phyloP scores from a whole-genome alignment of 352 stramenopile genomes.

The Halophytophthora polymorphica region DNA sequence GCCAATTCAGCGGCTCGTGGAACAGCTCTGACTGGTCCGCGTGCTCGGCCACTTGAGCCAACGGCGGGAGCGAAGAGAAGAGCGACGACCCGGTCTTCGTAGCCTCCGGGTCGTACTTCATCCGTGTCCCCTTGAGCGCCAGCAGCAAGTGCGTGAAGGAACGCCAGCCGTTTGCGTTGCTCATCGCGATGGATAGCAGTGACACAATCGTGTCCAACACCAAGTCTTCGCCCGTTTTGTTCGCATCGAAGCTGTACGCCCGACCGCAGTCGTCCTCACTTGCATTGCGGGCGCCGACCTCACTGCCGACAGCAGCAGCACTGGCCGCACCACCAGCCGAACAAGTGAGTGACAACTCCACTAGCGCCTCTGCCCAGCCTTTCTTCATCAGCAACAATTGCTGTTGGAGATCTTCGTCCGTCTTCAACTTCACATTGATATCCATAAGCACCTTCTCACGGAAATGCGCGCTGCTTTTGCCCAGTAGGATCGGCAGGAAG shows the following conservation, averaged over 20 bases:
- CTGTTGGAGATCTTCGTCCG: slow-evolving; percentile 61
- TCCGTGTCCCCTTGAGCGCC: slow-evolving; percentile 53
- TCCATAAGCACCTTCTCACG: slow-evolving; percentile 85
- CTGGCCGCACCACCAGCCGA: slow-evolving; percentile 22
- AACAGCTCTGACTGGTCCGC: slow-evolving; percentile 37
- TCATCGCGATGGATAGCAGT: slow-evolving; percentile 73
- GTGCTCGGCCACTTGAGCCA: slow-evolving; percentile 20
- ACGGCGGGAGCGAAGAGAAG: slow-evolving; percentile 20
- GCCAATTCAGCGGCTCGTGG: slow-evolving; percentile 57
- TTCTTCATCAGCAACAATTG: slow-evolving; percentile 74
- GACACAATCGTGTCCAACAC: slow-evolving; percentile 83
- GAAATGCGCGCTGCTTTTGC: slow-evolving; percentile 41
- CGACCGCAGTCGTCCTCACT: slow-evolving; percentile 24
- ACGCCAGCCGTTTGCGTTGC: slow-evolving; percentile 51
- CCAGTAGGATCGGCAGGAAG: slow-evolving; percentile 67
- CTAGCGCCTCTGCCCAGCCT: slow-evolving; percentile 67
- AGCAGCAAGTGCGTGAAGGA: slow-evolving; percentile 68
- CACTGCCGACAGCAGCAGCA: slow-evolving; percentile 1
- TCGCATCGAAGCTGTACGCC: slow-evolving; percentile 63
- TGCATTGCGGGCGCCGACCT: neutral
- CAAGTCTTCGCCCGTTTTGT: slow-evolving; percentile 74
- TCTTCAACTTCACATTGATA: slow-evolving; percentile 87
- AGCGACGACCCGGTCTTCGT: neutral
- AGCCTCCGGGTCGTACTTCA: slow-evolving; percentile 44
- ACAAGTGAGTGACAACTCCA: slow-evolving; percentile 70